Evolutionary conservation across 2,329 filamentous ascomycete genomes (phyloP), one percentile per base, ranked within the genome.

Genomic region (Fusarium foetens): DNA sequence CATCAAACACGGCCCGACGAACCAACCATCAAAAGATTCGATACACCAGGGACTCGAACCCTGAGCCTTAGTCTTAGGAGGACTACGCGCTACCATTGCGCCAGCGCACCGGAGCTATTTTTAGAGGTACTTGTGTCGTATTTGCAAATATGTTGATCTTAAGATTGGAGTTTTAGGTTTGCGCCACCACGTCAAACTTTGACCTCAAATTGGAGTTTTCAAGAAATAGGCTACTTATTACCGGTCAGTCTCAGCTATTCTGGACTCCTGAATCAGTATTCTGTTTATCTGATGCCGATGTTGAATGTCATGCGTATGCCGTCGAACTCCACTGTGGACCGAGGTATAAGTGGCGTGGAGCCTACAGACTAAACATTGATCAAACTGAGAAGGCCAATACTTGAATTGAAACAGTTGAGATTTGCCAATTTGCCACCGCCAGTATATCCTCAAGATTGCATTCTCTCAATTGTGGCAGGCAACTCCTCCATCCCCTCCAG

Each of bases 11-110:
- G 12, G 9, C 53, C 17, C 8, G 17, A 33, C 17, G 5, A 17
- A 6, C 5, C 17, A n/a, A 12, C 17, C 4, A 25, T 19, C 27
- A 41, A 43, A 25, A 33, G 8, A 17, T 54, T 54, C 79, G 79
- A 74, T 79, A 75, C 73, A 80, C 79, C 79, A 80, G 80, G 80
- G 80, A 81, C 79, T 81, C 80, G 80, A 81, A 81, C 80, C 80
- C 80, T 80, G 79, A 81, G 76, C 80, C 80, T 81, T 79, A 80
- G 80, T 80, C 80, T 81, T 81, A 81, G 80, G 79, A 81, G 79
- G 79, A 80, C 79, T 81, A 78, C 78, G 78, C 79, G 79, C 79
- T 81, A 81, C 79, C 79, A 80, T 80, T 80, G 79, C 79, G 79
- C 79, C 79, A 81, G 79, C 78, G 75, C 77, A 80, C 79, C 65